Conservation (phyloP, 2,329 filamentous ascomycete genomes). For the Thyridium curvatum region DNA sequence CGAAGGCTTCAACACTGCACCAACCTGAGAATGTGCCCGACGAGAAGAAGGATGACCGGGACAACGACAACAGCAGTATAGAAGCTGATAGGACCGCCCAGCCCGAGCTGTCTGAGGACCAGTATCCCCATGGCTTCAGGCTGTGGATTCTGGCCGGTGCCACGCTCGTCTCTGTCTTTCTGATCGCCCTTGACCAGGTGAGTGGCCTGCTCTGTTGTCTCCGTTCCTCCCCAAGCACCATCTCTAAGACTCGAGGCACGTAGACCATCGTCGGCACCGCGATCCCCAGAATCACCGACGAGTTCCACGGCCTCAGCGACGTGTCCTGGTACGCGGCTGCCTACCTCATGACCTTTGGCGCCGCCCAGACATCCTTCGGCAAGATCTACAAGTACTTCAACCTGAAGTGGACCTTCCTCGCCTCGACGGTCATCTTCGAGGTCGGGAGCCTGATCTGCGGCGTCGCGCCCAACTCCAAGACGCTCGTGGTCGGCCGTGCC, state of each 20-base stretch:
- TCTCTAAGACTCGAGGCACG: background rate
- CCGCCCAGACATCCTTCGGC: slow-evolving; percentile 19
- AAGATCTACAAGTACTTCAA: slow-evolving; percentile 24
- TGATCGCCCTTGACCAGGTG: slow-evolving; percentile 22
- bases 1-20: no score
- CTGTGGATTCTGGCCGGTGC: slow-evolving; percentile 19
- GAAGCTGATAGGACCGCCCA: no score
- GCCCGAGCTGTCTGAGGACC: background rate
- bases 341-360: slow-evolving; percentile 23
- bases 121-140: slow-evolving; percentile 6
- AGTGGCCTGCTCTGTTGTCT: background rate
- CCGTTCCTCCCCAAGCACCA: background rate
- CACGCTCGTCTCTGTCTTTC: slow-evolving; percentile 22
- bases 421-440: slow-evolving; percentile 26
- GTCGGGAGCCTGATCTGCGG: slow-evolving; percentile 28
- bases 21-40: no score
- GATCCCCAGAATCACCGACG: slow-evolving; percentile 21
- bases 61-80: no score
- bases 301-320: slow-evolving; percentile 26
- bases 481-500: slow-evolving; percentile 26
- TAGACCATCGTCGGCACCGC: slow-evolving; percentile 24
- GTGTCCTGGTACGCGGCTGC: slow-evolving; percentile 35
- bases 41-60: no score
- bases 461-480: slow-evolving; percentile 20
- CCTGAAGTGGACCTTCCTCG: slow-evolving; percentile 24